phyloP scores from a whole-genome alignment of 345 rosid species.

The Excoecaria agallocha region DNA sequence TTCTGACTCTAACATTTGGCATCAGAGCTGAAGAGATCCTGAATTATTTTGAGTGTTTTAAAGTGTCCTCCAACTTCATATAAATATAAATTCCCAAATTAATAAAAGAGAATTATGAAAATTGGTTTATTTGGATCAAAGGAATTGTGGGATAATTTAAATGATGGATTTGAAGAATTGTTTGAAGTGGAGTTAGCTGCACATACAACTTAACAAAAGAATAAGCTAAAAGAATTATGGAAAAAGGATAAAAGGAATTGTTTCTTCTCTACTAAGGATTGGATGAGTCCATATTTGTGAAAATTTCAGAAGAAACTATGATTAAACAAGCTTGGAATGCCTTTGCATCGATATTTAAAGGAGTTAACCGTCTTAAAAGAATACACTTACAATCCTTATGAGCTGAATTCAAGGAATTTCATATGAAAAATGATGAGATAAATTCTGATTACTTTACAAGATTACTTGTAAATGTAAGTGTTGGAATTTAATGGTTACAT shows the following conservation, averaged over 20 bases:
- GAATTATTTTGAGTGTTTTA: no score
- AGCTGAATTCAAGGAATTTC: background rate
- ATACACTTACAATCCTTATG: background rate
- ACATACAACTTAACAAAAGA: no score
- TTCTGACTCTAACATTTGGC: background rate
- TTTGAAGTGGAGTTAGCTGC: no score
- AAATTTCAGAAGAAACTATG: background rate
- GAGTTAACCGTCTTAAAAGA: background rate
- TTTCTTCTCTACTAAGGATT: background rate
- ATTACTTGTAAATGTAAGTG: no score
- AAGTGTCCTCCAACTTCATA: background rate
- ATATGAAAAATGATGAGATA: background rate
- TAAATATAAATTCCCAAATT: background rate
- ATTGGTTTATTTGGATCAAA: background rate
- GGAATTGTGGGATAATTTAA: background rate
- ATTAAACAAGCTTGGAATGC: background rate
- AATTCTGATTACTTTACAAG: no score
- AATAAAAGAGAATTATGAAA: background rate
- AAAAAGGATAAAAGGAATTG: background rate
- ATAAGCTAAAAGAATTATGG: no score
- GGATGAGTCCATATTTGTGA: background rate
- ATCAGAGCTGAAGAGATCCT: no score
- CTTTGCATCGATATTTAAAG: background rate
- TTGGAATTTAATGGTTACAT: no score
- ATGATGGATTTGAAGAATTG: no score